Evolutionary conservation across 768 basidiomycete species (phyloP).

Genomic region (Pleurotus djamor): DNA sequence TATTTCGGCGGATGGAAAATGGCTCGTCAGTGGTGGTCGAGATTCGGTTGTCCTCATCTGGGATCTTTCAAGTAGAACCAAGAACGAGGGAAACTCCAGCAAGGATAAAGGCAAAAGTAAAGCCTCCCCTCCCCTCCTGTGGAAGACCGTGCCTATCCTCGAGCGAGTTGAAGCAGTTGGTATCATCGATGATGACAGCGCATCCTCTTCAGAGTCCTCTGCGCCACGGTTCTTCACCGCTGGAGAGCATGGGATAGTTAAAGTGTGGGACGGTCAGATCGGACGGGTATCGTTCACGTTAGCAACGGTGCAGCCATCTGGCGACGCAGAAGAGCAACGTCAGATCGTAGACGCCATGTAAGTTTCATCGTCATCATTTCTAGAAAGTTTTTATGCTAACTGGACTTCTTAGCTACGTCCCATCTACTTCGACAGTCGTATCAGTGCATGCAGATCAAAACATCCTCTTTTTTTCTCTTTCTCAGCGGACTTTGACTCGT

Average conservation of each 20-base stretch:
- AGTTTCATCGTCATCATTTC: constrained; percentile 27
- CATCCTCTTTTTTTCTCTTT: constrained; percentile 85
- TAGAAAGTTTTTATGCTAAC: constrained; percentile 12
- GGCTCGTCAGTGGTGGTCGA: constrained; percentile 88
- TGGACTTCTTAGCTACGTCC: constrained; percentile 57
- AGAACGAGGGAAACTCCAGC: constrained; percentile 27
- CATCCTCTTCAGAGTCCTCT: constrained; percentile 33
- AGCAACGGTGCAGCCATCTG: constrained; percentile 45
- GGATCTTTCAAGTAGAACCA: constrained; percentile 59
- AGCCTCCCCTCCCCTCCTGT: constrained; percentile 52
- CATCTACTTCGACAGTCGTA: constrained; percentile 60
- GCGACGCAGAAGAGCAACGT: constrained; percentile 72
- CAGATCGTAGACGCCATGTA: constrained; percentile 85
- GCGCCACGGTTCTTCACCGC: constrained; percentile 79
- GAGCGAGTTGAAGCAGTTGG: constrained; percentile 90
- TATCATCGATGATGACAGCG: constrained; percentile 52
- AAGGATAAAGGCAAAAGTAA: constrained; percentile 48
- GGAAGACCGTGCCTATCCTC: constrained; percentile 78
- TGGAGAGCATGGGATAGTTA: constrained; percentile 85
- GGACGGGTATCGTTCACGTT: constrained; percentile 63
- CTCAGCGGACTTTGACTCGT: constrained; percentile 58
- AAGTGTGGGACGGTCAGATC: constrained; percentile 78
- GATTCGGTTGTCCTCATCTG: constrained; percentile 93
- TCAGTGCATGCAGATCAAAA: constrained; percentile 97
- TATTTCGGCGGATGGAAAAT: constrained; percentile 81